A percentile compares a stretch with the other conserved stretches of the same genome.
Evolutionary conservation across 148 eudicot genomes (phyloP).

Genomic region (Rheum nobile): DNA sequence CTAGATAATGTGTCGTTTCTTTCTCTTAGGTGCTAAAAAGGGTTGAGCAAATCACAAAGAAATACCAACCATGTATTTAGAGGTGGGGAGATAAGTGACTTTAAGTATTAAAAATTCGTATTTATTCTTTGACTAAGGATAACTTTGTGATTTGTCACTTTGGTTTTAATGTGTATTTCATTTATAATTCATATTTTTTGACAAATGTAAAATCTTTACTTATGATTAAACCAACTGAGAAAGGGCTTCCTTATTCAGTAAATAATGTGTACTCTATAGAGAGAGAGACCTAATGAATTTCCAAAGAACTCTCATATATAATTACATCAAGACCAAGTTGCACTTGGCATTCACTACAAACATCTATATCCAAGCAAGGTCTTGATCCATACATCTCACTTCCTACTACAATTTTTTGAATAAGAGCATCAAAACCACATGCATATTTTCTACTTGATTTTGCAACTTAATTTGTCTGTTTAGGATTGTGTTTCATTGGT

Average conservation of each 20-base stretch:
- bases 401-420: slow-evolving; percentile 33
- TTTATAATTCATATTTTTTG: neutral
- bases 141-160: neutral
- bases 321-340: slow-evolving; percentile 68
- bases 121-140: too few species aligned
- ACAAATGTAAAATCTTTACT: neutral
- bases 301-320: neutral
- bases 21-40: too few species aligned
- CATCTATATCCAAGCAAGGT: slow-evolving; percentile 64
- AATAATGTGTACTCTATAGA: neutral
- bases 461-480: neutral
- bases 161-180: neutral
- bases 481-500: neutral
- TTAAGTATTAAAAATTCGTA: too few species aligned
- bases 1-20: neutral
- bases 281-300: neutral
- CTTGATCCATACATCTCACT: slow-evolving; percentile 65
- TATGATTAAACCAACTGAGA: neutral
- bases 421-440: neutral
- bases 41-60: too few species aligned
- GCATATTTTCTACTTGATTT: neutral
- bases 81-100: neutral
- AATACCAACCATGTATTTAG: neutral
- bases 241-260: neutral
- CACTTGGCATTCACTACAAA: too few species aligned